These are phyloP conservation scores for Meripilus lineatus DNA, from an alignment of 1,284 basidiomycete species.

Conservation along the genomic window DNA sequence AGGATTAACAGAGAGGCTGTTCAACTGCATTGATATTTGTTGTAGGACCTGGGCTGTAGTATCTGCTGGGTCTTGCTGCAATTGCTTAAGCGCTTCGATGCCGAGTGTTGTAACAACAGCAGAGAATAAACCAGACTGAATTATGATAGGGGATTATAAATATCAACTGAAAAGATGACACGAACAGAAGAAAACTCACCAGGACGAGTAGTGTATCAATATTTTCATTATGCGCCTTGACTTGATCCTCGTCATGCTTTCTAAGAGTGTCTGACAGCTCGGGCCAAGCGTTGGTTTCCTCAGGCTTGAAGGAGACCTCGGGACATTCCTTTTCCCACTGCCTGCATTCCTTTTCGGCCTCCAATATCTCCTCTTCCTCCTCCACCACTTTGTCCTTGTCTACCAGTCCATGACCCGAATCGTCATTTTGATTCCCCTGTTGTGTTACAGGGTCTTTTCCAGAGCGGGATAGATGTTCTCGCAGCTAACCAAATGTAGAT, in stretches of 20 bases:
- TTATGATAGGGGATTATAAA: background rate
- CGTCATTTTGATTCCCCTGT: too few species aligned
- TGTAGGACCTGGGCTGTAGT: conserved; percentile 27
- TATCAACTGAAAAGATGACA: background rate
- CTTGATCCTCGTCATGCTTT: background rate
- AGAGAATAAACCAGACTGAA: conserved; percentile 37
- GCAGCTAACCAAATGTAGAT: too few species aligned
- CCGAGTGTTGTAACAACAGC: conserved; percentile 41
- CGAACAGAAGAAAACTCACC: background rate
- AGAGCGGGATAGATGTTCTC: too few species aligned
- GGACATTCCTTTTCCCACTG: too few species aligned
- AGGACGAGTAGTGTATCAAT: conserved; percentile 3
- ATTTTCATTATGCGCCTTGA: conserved; percentile 1
- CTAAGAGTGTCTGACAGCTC: background rate
- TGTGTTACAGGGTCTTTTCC: too few species aligned
- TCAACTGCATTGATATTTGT: conserved; percentile 20
- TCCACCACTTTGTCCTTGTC: too few species aligned
- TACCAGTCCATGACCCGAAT: too few species aligned
- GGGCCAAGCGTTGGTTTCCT: too few species aligned
- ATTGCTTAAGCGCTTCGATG: conserved; percentile 35
- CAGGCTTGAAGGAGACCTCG: too few species aligned
- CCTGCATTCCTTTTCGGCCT: too few species aligned
- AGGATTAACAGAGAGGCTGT: background rate
- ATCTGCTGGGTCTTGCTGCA: conserved; percentile 30
- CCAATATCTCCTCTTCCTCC: too few species aligned